A percentile compares a stretch with the other conserved stretches of the same genome.
phyloP scores from a whole-genome alignment of 208 protist genomes.

The Trichomonas vaginalis region DNA sequence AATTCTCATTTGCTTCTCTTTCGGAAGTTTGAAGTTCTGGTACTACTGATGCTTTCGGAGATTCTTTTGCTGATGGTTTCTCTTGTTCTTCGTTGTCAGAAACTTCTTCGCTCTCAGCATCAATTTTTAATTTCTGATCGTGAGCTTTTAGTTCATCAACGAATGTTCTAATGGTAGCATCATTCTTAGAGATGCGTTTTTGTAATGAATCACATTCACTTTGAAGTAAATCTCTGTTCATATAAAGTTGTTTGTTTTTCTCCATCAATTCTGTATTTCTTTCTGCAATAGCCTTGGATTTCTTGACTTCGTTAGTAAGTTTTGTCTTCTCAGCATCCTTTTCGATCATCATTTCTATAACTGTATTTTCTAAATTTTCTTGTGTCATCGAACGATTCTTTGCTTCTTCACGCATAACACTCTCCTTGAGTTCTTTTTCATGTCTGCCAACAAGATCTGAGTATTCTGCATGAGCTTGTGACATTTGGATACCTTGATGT shows the following conservation, averaged over 20 bases:
- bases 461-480: neutral
- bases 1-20: neutral
- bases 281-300: neutral
- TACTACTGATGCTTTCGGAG: neutral
- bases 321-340: neutral
- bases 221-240: neutral
- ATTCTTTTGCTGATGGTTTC: neutral
- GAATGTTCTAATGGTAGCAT: neutral
- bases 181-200: neutral
- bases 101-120: neutral
- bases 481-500: neutral
- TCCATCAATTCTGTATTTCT: neutral
- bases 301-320: neutral
- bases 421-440: neutral
- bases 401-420: neutral
- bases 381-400: neutral
- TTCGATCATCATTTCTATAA: conserved; percentile 9
- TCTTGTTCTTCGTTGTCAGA: neutral
- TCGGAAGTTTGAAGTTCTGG: neutral
- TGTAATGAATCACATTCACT: neutral
- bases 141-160: neutral
- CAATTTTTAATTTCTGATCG: neutral
- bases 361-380: neutral
- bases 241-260: neutral
- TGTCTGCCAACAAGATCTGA: neutral